Evolutionary conservation across 306 rosid genomes (phyloP).

Genomic region (Notholithocarpus densiflorus): DNA sequence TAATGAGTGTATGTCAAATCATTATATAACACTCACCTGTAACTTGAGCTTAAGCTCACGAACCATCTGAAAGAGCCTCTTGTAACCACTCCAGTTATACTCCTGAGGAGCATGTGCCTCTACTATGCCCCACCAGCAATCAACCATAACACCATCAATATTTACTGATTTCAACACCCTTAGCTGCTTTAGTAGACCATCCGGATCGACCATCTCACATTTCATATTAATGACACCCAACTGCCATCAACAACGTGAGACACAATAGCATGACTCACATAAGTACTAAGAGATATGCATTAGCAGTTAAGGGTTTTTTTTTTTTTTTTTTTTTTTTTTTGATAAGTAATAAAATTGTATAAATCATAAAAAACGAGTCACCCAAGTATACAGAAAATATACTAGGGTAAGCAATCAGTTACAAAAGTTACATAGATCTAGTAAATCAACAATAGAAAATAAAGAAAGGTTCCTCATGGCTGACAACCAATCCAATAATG

Average conservation of each 20-base stretch:
- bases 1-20: not conserved
- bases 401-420: too few relatives aligned
- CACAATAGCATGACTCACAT: slow-evolving; percentile 7
- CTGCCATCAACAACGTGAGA: slow-evolving; percentile 45
- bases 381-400: too few relatives aligned
- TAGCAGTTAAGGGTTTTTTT: slow-evolving; percentile 12
- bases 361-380: too few relatives aligned
- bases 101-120: slow-evolving; percentile 94
- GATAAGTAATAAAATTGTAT: too few relatives aligned
- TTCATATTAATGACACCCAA: slow-evolving; percentile 88
- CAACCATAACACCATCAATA: slow-evolving; percentile 86
- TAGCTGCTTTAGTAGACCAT: slow-evolving; percentile 82
- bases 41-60: slow-evolving; percentile 80
- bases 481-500: too few relatives aligned
- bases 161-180: slow-evolving; percentile 73
- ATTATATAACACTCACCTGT: slow-evolving; percentile 53
- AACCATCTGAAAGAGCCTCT: slow-evolving; percentile 88
- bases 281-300: slow-evolving; percentile 16
- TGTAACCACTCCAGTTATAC: slow-evolving; percentile 97
- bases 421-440: too few relatives aligned
- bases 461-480: too few relatives aligned
- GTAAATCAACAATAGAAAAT: too few relatives aligned
- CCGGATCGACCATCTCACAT: slow-evolving; percentile 92
- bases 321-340: too few relatives aligned
- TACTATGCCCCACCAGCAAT: slow-evolving; percentile 99